Base-by-base conservation (phyloP, 2,329 filamentous ascomycete genomes). In the Juglanconis sp. region DNA sequence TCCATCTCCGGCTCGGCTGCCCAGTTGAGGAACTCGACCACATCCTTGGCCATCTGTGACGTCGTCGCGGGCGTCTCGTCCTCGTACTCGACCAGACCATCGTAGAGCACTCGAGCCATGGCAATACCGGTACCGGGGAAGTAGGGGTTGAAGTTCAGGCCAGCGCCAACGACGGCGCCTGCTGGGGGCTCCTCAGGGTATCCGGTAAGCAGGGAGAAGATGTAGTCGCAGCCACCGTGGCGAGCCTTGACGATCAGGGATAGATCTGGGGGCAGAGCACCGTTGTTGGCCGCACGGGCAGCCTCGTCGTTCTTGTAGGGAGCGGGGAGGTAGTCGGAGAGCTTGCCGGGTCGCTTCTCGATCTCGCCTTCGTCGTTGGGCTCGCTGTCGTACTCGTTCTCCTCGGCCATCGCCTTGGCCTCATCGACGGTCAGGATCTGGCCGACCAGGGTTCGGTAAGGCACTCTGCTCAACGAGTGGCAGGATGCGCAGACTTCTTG, bases 271-370 rank as follows among this genome's bases (percentile, higher is more conserved):
- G 95, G 95, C 60, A 98, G 86, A 73, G 95, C 95, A 85, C 95
- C 95, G 76, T 96, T 96, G 87, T 99, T 99, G 81, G 93, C 92
- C 74, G 93, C 93, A 75, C 95, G 93, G 66, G 94, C 94, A 68
- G 95, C 94, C 83, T 99, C 94, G 74, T 99, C 95, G 82, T 99
- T 99, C 84, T 96, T 95, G 88, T 99, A 99, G 35, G 95, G 95
- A 57, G 84, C 77, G 62, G 93, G 94, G 65, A 99, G 88, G 81
- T 98, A 98, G 79, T 99, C 95, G 71, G 95, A 96, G 56, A 99
- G 87, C 84, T 99, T 99, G 83, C 95, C 95, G 67, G 94, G 91
- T 70, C 95, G 92, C 87, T 98, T 96, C 84, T 96, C 91, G 75
- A 98, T 97, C 70, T 97, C 92, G 69, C 95, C 95, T 84, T 97